Evolutionary conservation across 257 asterid genomes (phyloP).

Genomic region (Schizonepeta tenuifolia): DNA sequence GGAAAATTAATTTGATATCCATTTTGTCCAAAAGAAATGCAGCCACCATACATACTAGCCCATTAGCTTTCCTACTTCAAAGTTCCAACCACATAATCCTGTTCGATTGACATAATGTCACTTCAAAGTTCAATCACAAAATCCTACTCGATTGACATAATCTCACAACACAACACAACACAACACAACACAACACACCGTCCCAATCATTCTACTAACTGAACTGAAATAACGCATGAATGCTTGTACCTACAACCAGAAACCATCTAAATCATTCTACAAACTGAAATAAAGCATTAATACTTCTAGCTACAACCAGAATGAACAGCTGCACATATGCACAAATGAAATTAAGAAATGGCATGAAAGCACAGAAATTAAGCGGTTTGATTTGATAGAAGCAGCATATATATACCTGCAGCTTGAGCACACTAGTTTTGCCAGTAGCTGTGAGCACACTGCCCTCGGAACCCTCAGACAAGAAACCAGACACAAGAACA

Average conservation of each 20-base stretch:
- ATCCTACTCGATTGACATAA: not conserved
- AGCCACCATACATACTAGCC: not conserved
- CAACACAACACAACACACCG: not conserved
- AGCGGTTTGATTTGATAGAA: not conserved
- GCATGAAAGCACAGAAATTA: not conserved
- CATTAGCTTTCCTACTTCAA: conserved; percentile 1
- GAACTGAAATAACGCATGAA: not conserved
- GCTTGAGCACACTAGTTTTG: conserved; percentile 80
- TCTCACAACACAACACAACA: too few species aligned
- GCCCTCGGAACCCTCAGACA: conserved; percentile 73
- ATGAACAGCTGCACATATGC: not conserved
- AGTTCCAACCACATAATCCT: not conserved
- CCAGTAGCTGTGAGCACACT: conserved; percentile 79
- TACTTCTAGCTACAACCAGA: not conserved
- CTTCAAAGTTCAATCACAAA: not conserved
- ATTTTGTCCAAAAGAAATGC: not conserved
- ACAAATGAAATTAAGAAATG: not conserved
- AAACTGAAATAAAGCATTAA: not conserved
- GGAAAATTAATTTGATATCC: not conserved
- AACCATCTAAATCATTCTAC: too few species aligned
- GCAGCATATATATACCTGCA: conserved; percentile 61
- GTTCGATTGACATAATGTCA: not conserved
- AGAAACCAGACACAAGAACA: conserved; percentile 77
- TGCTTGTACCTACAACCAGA: conserved; percentile 1
- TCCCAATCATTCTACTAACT: too few species aligned